Evolutionary conservation across 202 grass and related monocot species (phyloP), one percentile per base, ranked within the genome.

Genomic region (Digitaria exilis): DNA sequence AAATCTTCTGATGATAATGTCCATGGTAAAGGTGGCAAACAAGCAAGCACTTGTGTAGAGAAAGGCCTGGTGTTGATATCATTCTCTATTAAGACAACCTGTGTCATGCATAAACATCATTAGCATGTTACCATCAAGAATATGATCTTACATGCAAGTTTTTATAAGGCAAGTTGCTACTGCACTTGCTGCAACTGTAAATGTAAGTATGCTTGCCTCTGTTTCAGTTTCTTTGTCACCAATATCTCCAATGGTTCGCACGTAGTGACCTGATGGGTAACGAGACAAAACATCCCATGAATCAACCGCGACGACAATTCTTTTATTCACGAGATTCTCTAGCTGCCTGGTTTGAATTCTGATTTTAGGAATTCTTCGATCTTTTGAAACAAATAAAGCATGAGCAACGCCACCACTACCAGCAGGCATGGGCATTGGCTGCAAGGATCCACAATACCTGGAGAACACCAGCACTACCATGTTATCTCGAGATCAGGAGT

Each of bases 41-140:
- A 98, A 92, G 96, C 83, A 85, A 98, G 92, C 26, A 98, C 96
- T 96, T 98, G 96, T 68, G 83, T 85, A 77, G 96, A 92, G 83
- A 98, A 98, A 63, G 96, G 96, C 77, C 96, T 98, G 59, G 96
- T 87, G 71, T 96, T 96, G 83, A 98, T 98, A 79, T 94, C 89
- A 91, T 98, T 98, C 85, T 98, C 96, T 82, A 98, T 95, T 77
- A 98, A 93, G 57, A 98, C 89, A 65, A 98, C 96, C 96, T 98
- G 85, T 73, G 83, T 80, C 81, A 86, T 73, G 71, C 48, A 91
- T 50, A n/a, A n/a, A n/a, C n/a, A n/a, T n/a, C n/a, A n/a, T n/a
- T n/a, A 77, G 46, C 69, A 86, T 85, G 56, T 51, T 63, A 79
- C 51, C 7, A 35, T 70, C 55, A 41, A 80, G 43, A 62, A 56